A percentile compares a stretch with the other conserved stretches of the same genome.
phyloP scores from a whole-genome alignment of 176 grass and related monocot genomes.

The Eremochloa ophiuroides region DNA sequence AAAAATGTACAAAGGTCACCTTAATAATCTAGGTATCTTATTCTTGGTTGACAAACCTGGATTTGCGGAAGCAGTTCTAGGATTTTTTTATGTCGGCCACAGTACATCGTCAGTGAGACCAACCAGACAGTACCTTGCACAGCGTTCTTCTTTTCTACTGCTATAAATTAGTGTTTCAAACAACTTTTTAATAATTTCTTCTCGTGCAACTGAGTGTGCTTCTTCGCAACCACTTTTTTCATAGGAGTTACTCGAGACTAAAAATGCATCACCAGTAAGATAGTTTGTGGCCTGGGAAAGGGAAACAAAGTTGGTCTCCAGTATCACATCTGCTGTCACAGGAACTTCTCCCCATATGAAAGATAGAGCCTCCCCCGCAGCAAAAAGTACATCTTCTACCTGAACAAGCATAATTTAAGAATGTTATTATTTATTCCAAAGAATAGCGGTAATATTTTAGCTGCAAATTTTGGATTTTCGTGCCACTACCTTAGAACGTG shows the following conservation, averaged over 20 bases:
- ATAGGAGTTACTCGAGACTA: conserved; percentile 29
- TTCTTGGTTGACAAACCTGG: conserved; percentile 52
- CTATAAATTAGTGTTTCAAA: conserved; percentile 85
- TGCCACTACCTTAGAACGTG: conserved; percentile 74
- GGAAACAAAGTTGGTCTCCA: conserved; percentile 85
- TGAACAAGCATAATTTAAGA: conserved; percentile 28
- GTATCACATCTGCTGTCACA: conserved; percentile 67
- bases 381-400: conserved; percentile 97
- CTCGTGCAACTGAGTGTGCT: conserved; percentile 48
- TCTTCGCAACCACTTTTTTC: conserved; percentile 56
- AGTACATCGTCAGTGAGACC: conserved; percentile 94
- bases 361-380: conserved; percentile 85
- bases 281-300: conserved; percentile 84
- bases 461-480: background rate
- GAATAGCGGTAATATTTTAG: conserved; percentile 19
- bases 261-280: conserved; percentile 61
- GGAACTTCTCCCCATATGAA: conserved; percentile 97
- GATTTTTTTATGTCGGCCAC: conserved; percentile 79
- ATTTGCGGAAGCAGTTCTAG: conserved; percentile 89
- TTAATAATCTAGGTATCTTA: conserved; percentile 10
- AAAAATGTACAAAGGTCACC: background rate
- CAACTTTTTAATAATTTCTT: conserved; percentile 78
- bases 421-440: conserved; percentile 18
- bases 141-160: conserved; percentile 93
- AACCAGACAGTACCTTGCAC: conserved; percentile 89